Evolutionary conservation across 2,329 filamentous ascomycete genomes (phyloP), one percentile per base, ranked within the genome.

Genomic region (Aspergillus thermomutatus): DNA sequence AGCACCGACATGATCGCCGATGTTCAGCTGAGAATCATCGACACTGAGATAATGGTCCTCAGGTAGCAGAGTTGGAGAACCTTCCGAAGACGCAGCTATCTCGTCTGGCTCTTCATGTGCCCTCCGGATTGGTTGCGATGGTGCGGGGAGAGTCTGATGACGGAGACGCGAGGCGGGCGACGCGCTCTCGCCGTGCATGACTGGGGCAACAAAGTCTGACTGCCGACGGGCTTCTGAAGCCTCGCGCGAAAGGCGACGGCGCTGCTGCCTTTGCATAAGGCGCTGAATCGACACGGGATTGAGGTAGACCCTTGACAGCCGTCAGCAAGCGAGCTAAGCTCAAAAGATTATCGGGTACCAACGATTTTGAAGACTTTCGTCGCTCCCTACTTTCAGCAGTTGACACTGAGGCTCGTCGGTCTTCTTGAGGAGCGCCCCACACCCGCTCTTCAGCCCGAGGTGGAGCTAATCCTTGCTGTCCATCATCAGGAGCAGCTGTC

Each of bases 301-400:
- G 11, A 64, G 40, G 8, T 58, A 64, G 6, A 51, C 46, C n/a
- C 62, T 65, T 21, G n/a, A 8, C 7, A 48, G 26, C 26, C 43
- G 49, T 57, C 54, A 51, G 34, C 37, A 26, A 31, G 46, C 28
- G 7, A 23, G 50, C 10, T 46, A 21, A 4, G 25, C 9, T 45
- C 4, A 4, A 5, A 31, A 19, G 17, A 9, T 11, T 11, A 47
- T 34, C 48, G 31, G 19, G 11, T 10, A 58, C 63, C 58, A 47
- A 65, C 58, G 53, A 50, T 55, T 57, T 62, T 17, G 47, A 54
- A 27, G 59, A 60, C n/a, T 57, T 60, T 34, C 64, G 60, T 37
- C 56, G 60, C 31, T 60, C 56, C 8, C 25, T 40, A 26, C 51
- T 49, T 25, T 25, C 19, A 1, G 31, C 26, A 6, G 28, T 27